These are phyloP conservation scores for Ormosia semicastrata DNA, from an alignment of 306 rosid genomes.

Conservation along the genomic window DNA sequence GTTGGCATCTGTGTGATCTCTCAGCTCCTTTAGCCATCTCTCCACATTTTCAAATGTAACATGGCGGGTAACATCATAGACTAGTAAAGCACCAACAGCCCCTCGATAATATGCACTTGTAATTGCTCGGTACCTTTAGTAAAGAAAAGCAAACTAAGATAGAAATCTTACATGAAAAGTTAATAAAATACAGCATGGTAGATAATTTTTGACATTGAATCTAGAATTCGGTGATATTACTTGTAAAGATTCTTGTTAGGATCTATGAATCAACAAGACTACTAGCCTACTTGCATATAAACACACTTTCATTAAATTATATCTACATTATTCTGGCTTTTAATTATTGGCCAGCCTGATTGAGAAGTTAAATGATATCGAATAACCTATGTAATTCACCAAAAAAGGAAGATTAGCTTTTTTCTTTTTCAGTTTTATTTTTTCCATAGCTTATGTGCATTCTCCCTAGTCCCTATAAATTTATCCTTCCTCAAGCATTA, in stretches of 20 bases:
- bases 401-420: neutral
- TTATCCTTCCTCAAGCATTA: neutral
- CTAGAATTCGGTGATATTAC: neutral
- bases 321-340: neutral
- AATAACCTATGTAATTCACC: neutral
- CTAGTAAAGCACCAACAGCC: conserved; percentile 48
- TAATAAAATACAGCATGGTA: neutral
- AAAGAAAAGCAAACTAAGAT: neutral
- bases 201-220: neutral
- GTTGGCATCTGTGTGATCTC: conserved; percentile 53
- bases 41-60: conserved; percentile 50
- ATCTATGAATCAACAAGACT: conserved; percentile 9
- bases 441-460: neutral
- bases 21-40: conserved; percentile 53
- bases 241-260: neutral
- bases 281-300: neutral
- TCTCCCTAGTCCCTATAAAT: neutral
- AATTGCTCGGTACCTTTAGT: conserved; percentile 48
- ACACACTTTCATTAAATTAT: neutral
- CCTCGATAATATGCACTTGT: conserved; percentile 55
- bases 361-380: neutral
- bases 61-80: conserved; percentile 46
- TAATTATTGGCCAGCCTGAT: neutral
- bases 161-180: neutral
- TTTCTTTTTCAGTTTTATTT: neutral